A percentile compares a stretch with the other conserved stretches of the same genome.
Conservation (phyloP, 1,139 yeast genomes). For the Magnusiomyces suaveolens region DNA sequence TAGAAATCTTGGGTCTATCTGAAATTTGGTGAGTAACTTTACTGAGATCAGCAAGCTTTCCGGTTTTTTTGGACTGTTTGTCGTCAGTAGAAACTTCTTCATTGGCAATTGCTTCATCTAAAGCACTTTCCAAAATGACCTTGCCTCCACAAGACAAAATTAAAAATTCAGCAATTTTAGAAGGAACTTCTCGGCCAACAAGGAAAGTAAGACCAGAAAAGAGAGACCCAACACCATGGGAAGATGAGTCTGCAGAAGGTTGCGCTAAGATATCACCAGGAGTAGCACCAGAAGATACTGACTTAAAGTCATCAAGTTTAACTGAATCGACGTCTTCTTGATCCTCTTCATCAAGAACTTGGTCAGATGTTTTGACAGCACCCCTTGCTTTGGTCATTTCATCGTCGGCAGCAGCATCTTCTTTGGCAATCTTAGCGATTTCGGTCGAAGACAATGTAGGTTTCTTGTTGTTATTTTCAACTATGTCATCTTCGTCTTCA, state of each 20-base stretch:
- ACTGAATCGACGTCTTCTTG: slow-evolving; percentile 38
- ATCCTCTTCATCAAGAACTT: slow-evolving; percentile 31
- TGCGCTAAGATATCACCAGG: slow-evolving; percentile 72
- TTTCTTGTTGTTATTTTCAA: not conserved
- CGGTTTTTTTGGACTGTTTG: slow-evolving; percentile 16
- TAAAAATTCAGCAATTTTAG: slow-evolving; percentile 82
- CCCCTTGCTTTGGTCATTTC: slow-evolving; percentile 32
- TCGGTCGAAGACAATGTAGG: slow-evolving; percentile 13
- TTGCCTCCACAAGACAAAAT: slow-evolving; percentile 83
- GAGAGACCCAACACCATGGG: slow-evolving; percentile 39
- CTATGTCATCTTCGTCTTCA: slow-evolving; percentile 17
- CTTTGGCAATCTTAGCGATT: slow-evolving; percentile 24
- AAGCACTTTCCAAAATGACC: slow-evolving; percentile 74
- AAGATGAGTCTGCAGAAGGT: slow-evolving; percentile 55
- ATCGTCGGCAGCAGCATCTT: slow-evolving; percentile 33
- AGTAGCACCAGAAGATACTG: slow-evolving; percentile 42
- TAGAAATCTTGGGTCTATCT: slow-evolving; percentile 75
- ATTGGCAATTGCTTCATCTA: slow-evolving; percentile 55
- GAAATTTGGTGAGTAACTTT: slow-evolving; percentile 85
- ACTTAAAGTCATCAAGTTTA: slow-evolving; percentile 66
- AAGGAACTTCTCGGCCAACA: slow-evolving; percentile 92
- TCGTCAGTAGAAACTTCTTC: slow-evolving; percentile 25
- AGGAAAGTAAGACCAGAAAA: slow-evolving; percentile 71
- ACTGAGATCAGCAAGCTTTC: slow-evolving; percentile 47
- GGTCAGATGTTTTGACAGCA: slow-evolving; percentile 29